Evolutionary conservation across 495 filamentous ascomycete species (phyloP).

Genomic region (Elaphomyces granulatus): DNA sequence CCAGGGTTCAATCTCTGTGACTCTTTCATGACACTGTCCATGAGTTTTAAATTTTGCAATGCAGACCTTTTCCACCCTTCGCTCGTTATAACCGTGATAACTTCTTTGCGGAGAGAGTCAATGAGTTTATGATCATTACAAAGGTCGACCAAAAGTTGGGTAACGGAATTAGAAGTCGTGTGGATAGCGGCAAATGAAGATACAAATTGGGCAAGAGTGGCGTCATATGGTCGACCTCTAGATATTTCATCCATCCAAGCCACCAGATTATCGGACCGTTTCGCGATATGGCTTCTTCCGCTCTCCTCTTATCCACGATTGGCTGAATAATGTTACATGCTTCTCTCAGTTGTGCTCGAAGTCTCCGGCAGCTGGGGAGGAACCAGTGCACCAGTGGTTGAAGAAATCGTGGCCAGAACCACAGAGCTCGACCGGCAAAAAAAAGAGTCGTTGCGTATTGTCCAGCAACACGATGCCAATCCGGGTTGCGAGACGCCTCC

Average conservation of each 20-base stretch:
- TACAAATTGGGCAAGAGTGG: constrained; percentile 16
- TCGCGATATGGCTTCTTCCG: constrained; percentile 15
- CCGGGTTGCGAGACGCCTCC: constrained; percentile 35
- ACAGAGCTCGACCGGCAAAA: constrained; percentile 17
- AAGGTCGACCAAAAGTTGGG: constrained; percentile 30
- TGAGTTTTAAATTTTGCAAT: constrained; percentile 7
- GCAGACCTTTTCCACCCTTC: constrained; percentile 2
- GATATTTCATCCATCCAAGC: constrained; percentile 25
- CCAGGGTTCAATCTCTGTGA: constrained; percentile 27
- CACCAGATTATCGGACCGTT: constrained; percentile 20
- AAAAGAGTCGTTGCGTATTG: constrained; percentile 42
- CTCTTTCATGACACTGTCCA: constrained; percentile 39
- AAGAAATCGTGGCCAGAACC: constrained; percentile 22
- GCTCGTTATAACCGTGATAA: neutral
- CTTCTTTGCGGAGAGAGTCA: constrained; percentile 8
- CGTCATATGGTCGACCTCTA: constrained; percentile 10
- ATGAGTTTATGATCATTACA: constrained; percentile 21
- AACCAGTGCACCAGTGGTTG: constrained; percentile 26
- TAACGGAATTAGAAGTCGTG: constrained; percentile 27
- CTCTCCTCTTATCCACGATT: constrained; percentile 14
- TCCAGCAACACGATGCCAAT: constrained; percentile 43
- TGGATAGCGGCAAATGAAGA: constrained; percentile 33
- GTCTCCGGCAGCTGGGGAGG: constrained; percentile 14
- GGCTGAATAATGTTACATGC: constrained; percentile 19
- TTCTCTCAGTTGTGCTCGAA: constrained; percentile 15